A percentile compares a stretch with the other conserved stretches of the same genome.
Evolutionary conservation across 2,329 filamentous ascomycete genomes (phyloP).

Genomic region (Neoascochyta sp.): DNA sequence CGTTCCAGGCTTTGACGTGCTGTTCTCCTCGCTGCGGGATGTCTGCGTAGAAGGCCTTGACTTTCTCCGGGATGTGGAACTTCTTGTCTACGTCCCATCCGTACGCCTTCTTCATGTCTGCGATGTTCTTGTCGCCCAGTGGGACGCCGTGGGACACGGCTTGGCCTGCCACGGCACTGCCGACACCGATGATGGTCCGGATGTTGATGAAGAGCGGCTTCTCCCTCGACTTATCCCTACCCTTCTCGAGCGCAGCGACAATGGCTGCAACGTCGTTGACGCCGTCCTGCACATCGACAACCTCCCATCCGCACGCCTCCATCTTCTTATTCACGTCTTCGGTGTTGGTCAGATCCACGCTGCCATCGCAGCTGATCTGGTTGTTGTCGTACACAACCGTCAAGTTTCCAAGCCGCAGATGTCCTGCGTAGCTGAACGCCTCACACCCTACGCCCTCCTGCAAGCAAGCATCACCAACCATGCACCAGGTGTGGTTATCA

Average conservation of each 20-base stretch:
- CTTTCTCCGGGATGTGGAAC: constrained; percentile 45
- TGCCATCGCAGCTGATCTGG: constrained; percentile 56
- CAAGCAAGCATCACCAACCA: constrained; percentile 55
- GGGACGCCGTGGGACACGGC: constrained; percentile 57
- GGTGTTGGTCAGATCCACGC: constrained; percentile 50
- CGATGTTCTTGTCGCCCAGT: constrained; percentile 52
- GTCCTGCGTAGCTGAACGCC: constrained; percentile 54
- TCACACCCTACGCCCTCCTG: constrained; percentile 57
- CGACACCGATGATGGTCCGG: constrained; percentile 52
- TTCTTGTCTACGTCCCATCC: constrained; percentile 48
- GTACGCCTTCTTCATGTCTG: constrained; percentile 47
- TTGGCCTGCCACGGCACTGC: constrained; percentile 43
- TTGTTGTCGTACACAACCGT: constrained; percentile 59
- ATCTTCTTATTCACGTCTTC: constrained; percentile 58
- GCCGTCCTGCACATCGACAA: constrained; percentile 52
- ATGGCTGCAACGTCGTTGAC: constrained; percentile 50
- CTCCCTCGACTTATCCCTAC: constrained; percentile 42
- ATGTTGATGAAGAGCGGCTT: constrained; percentile 57
- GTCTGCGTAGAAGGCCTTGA: constrained; percentile 52
- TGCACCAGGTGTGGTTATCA: constrained; percentile 53
- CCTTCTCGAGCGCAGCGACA: constrained; percentile 45
- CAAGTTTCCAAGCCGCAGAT: constrained; percentile 54
- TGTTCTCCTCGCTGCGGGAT: constrained; percentile 46
- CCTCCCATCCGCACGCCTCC: constrained; percentile 54
- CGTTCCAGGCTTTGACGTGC: constrained; percentile 49